These are phyloP conservation scores for Alternaria metachromatica DNA, from an alignment of 2,329 filamentous ascomycete genomes.

Conservation along the genomic window DNA sequence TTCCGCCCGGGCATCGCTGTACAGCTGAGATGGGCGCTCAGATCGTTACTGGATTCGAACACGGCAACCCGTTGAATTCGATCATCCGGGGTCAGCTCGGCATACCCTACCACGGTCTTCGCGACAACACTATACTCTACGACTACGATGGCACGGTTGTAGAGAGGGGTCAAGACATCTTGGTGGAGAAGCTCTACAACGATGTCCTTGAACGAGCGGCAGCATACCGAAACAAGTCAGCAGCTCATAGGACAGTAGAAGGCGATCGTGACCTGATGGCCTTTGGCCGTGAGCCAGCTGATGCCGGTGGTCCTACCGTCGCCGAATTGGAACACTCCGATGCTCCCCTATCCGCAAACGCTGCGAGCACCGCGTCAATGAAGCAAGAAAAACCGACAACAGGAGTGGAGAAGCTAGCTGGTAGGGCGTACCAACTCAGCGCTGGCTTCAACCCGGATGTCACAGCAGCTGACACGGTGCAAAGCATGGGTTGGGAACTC, in stretches of 20 bases:
- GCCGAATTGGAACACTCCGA: conserved; percentile 74
- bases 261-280: conserved; percentile 84
- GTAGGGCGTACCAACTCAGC: conserved; percentile 71
- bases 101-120: conserved; percentile 82
- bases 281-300: conserved; percentile 75
- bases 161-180: conserved; percentile 76
- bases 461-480: conserved; percentile 78
- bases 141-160: conserved; percentile 81
- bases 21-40: conserved; percentile 98
- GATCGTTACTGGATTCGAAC: conserved; percentile 96
- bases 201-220: conserved; percentile 92
- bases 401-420: conserved; percentile 68
- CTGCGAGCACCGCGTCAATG: conserved; percentile 51
- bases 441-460: conserved; percentile 71
- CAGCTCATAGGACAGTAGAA: conserved; percentile 73
- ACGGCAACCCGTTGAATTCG: conserved; percentile 91
- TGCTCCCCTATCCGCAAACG: conserved; percentile 55
- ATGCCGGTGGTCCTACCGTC: conserved; percentile 68
- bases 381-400: conserved; percentile 57
- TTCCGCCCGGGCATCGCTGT: conserved; percentile 65
- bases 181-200: conserved; percentile 92
- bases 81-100: conserved; percentile 90
- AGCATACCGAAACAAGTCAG: conserved; percentile 82
- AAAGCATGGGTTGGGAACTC: conserved; percentile 81
- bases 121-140: conserved; percentile 84